Base-by-base conservation (phyloP, 345 rosid species). In the Pistacia atlantica region DNA sequence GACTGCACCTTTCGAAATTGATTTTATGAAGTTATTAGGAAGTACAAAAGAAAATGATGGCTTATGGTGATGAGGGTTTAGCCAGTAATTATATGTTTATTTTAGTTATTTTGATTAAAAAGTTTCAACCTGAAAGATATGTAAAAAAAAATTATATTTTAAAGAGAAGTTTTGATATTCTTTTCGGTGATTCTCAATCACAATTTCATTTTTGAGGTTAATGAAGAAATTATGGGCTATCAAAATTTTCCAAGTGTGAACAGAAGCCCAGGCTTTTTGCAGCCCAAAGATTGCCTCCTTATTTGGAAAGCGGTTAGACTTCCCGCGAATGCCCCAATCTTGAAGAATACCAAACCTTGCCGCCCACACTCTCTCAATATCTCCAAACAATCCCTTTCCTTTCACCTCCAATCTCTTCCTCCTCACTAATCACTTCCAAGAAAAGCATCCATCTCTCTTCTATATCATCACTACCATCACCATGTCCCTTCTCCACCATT, bases 371-470 rank as follows among this genome's bases (percentile, higher is more conserved):
- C 69, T 33, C 73, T n/a, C 74, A 33, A 7, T 46, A 16, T 20
- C 65, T 42, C 61, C 83, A 85, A 86, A 84, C 90, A 81, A 90
- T 92, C 89, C 98, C 84, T 90, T 91, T 70, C 91, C 93, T 76
- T 87, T 69, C 72, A 65, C 82, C 70, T 70, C 79, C 81, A 70
- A 60, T 76, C 89, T 87, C 82, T 81, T 79, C 82, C 75, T 77
- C 83, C 88, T 79, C 83, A 67, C 63, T 52, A 76, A 63, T 77
- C 75, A 14, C 81, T 79, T 78, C 84, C 81, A 82, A 85, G 82
- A 65, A 86, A 91, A 86, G 88, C 76, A 86, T 65, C 89, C 76
- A 37, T 75, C 57, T 72, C 57, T 68, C 79, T 48, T 68, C 84
- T 88, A 85, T 88, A 81, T 84, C 79, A 55, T 45, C 85, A 25